Percentiles rank a stretch among this genome's conserved stretches.
phyloP scores from a whole-genome alignment of 2,329 filamentous ascomycete species.

The Ophiostoma quercus region DNA sequence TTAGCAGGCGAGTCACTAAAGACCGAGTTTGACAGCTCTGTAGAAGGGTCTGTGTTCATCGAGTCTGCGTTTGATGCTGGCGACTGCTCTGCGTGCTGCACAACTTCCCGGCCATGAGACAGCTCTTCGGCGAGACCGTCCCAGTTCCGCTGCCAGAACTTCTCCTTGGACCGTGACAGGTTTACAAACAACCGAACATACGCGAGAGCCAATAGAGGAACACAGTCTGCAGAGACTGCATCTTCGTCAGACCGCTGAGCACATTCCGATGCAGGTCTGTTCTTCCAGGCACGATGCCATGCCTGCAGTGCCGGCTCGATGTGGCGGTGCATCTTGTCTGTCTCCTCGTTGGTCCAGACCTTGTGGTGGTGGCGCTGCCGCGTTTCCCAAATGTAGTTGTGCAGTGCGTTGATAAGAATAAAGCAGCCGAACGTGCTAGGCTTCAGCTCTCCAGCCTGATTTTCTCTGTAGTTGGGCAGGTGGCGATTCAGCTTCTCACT shows the following conservation, averaged over 20 bases:
- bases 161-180: conserved; percentile 84
- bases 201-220: conserved; percentile 83
- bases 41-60: conserved; percentile 41
- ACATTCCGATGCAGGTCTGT: conserved; percentile 31
- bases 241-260: conserved; percentile 63
- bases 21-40: conserved; percentile 45
- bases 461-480: conserved; percentile 44
- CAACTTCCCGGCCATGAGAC: conserved; percentile 67
- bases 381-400: conserved; percentile 98
- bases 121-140: conserved; percentile 86
- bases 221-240: conserved; percentile 81
- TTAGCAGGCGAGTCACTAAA: background rate
- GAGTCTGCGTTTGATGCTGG: conserved; percentile 48
- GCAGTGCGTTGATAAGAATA: conserved; percentile 85
- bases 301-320: conserved; percentile 90
- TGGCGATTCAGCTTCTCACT: conserved; percentile 50
- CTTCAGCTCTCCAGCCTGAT: conserved; percentile 56
- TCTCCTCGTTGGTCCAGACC: conserved; percentile 86
- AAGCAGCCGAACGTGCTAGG: conserved; percentile 91
- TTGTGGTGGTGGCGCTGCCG: conserved; percentile 82
- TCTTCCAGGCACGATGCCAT: conserved; percentile 90
- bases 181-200: conserved; percentile 92
- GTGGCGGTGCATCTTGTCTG: conserved; percentile 90
- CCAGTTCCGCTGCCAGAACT: conserved; percentile 91
- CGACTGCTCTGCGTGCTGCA: conserved; percentile 64